These are phyloP conservation scores for Favolaschia claudopus DNA, from an alignment of 768 basidiomycete species.

Conservation along the genomic window DNA sequence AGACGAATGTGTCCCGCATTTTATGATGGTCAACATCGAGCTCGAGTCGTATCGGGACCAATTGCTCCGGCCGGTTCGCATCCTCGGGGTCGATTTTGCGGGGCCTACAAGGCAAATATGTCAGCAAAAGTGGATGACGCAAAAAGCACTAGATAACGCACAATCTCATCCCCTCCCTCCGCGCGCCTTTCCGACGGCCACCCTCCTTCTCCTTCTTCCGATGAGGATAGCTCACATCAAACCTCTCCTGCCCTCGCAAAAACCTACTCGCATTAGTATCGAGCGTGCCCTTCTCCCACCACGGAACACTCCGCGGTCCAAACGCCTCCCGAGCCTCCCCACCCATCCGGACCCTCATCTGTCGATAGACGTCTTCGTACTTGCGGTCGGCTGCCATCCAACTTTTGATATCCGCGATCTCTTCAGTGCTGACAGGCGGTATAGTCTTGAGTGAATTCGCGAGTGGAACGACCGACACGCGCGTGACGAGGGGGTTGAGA, in stretches of 20 bases:
- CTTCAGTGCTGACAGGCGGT: conserved; percentile 57
- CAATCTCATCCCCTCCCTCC: conserved; percentile 78
- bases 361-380: conserved; percentile 57
- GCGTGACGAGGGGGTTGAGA: conserved; percentile 67
- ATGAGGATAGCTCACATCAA: conserved; percentile 59
- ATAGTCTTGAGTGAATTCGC: conserved; percentile 59
- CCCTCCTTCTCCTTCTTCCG: conserved; percentile 49
- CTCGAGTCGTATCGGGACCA: conserved; percentile 95
- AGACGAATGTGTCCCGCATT: conserved; percentile 95
- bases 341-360: conserved; percentile 59
- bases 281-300: conserved; percentile 69
- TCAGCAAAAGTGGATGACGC: no score
- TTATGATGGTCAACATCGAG: conserved; percentile 94
- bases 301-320: conserved; percentile 50
- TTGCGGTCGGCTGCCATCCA: conserved; percentile 74
- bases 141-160: no score
- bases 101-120: conserved; percentile 52
- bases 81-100: conserved; percentile 63
- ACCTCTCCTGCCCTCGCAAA: conserved; percentile 51
- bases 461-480: conserved; percentile 68
- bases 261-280: conserved; percentile 47
- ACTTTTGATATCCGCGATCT: conserved; percentile 59
- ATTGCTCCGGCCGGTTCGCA: conserved; percentile 73
- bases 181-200: conserved; percentile 58
- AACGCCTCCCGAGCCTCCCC: conserved; percentile 58